Evolutionary conservation across 371 early-diverging fungal species (phyloP).

Genomic region (Choanephora cucurbitarum): DNA sequence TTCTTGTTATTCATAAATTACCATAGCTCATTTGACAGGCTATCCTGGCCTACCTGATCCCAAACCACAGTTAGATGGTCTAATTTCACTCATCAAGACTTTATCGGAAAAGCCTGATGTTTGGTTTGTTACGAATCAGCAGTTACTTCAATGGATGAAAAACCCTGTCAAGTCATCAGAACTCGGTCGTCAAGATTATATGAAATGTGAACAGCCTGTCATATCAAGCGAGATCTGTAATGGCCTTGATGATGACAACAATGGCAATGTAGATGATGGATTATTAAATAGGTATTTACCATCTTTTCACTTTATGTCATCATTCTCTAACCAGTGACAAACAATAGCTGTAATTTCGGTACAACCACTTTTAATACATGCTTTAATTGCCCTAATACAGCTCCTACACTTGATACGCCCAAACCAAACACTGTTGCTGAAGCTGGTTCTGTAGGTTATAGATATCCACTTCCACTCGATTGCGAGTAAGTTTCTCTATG

Average conservation of each 20-base stretch:
- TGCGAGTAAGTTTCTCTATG: slow-evolving; percentile 62
- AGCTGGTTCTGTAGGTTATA: slow-evolving; percentile 42
- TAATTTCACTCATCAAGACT: slow-evolving; percentile 47
- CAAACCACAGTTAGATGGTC: slow-evolving; percentile 34
- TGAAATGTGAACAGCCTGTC: slow-evolving; percentile 59
- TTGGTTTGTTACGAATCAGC: slow-evolving; percentile 70
- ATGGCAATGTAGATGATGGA: slow-evolving; percentile 46
- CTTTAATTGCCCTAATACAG: slow-evolving; percentile 65
- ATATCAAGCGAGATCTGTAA: slow-evolving; percentile 73
- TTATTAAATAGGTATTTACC: slow-evolving; percentile 34
- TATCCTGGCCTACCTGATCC: slow-evolving; percentile 51
- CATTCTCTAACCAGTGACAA: background rate
- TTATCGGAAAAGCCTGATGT: slow-evolving; percentile 53
- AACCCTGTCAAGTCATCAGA: slow-evolving; percentile 66
- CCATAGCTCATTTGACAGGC: slow-evolving; percentile 49
- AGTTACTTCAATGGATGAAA: slow-evolving; percentile 65
- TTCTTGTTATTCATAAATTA: background rate
- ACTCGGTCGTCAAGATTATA: slow-evolving; percentile 53
- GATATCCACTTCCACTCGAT: slow-evolving; percentile 57
- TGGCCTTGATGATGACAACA: slow-evolving; percentile 64
- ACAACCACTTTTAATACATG: slow-evolving; percentile 63
- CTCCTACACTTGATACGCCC: slow-evolving; percentile 54
- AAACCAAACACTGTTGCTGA: slow-evolving; percentile 46
- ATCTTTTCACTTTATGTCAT: background rate
- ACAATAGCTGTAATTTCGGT: slow-evolving; percentile 53